Percentiles rank a stretch among this genome's conserved stretches.
These are phyloP conservation scores for Fraxinus greggii DNA, from an alignment of 305 asterid species.

Conservation along the genomic window DNA sequence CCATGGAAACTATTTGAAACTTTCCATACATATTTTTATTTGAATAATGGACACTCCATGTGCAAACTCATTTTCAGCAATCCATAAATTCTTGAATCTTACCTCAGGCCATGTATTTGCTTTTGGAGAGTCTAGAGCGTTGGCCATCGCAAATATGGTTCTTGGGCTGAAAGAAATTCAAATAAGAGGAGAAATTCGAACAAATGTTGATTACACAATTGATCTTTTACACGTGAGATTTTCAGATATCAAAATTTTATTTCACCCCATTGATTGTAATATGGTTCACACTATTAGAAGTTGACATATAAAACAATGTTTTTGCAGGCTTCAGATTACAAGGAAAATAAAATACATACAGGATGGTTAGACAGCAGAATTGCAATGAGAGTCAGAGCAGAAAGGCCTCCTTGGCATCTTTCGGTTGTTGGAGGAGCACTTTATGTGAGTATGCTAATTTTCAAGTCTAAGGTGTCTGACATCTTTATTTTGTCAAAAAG, in stretches of 20 bases:
- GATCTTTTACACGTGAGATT: conserved; percentile 91
- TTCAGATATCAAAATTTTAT: conserved; percentile 10
- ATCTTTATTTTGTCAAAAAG: neutral
- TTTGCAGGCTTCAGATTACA: conserved; percentile 85
- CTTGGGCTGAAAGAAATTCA: conserved; percentile 99
- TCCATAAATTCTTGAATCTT: conserved; percentile 22
- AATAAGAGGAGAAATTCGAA: conserved; percentile 96
- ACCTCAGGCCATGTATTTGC: conserved; percentile 92
- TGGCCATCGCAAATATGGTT: conserved; percentile 99
- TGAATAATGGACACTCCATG: neutral
- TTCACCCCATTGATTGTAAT: conserved; percentile 1
- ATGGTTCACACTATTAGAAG: conserved; percentile 8
- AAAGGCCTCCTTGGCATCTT: conserved; percentile 98
- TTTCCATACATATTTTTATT: neutral
- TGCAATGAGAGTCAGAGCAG: conserved; percentile 99
- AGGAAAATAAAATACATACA: conserved; percentile 93
- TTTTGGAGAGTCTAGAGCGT: conserved; percentile 93
- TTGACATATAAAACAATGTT: conserved; percentile 21
- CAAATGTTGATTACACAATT: conserved; percentile 95
- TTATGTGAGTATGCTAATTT: conserved; percentile 57
- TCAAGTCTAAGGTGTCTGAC: conserved; percentile 15
- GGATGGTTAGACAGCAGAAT: conserved; percentile 99
- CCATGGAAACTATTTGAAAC: neutral
- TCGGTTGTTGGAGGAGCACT: conserved; percentile 99
- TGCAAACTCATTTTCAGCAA: conserved; percentile 11